These are phyloP conservation scores for Trichoderma sp. DNA, from an alignment of 2,329 filamentous ascomycete species.

Conservation along the genomic window DNA sequence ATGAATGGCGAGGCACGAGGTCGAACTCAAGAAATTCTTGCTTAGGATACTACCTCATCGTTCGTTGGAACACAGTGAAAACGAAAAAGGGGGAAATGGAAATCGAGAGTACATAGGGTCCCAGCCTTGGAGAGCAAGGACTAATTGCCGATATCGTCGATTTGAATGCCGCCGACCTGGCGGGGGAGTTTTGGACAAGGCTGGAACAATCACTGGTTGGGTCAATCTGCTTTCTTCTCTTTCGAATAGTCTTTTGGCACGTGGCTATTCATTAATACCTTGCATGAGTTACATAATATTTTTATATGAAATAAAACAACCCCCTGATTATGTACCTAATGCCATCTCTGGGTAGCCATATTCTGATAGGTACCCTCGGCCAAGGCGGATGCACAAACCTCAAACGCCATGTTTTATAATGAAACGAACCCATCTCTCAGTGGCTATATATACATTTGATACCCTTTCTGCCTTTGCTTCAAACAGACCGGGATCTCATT, in stretches of 20 bases:
- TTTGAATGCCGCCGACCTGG: conserved; percentile 22
- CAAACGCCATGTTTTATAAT: neutral
- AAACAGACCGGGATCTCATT: conserved; percentile 28
- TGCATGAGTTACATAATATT: conserved; percentile 13
- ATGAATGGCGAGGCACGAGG: conserved; percentile 57
- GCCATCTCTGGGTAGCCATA: neutral
- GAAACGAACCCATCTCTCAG: neutral
- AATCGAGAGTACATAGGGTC: neutral
- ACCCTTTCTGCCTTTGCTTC: neutral
- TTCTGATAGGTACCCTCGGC: neutral
- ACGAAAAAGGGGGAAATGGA: conserved; percentile 11
- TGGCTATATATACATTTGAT: neutral
- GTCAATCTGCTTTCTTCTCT: conserved; percentile 25
- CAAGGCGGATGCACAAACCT: neutral
- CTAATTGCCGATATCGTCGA: conserved; percentile 19
- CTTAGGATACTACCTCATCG: neutral
- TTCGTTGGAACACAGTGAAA: neutral
- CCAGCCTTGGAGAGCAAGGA: conserved; percentile 9
- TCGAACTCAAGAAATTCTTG: conserved; percentile 51
- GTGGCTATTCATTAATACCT: conserved; percentile 32
- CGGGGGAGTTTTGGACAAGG: conserved; percentile 28
- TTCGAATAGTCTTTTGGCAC: conserved; percentile 28
- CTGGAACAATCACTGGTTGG: conserved; percentile 14
- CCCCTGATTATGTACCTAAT: neutral
- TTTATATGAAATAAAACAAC: neutral